These are phyloP conservation scores for Onygena corvina DNA, from an alignment of 2,329 filamentous ascomycete genomes.

Conservation along the genomic window DNA sequence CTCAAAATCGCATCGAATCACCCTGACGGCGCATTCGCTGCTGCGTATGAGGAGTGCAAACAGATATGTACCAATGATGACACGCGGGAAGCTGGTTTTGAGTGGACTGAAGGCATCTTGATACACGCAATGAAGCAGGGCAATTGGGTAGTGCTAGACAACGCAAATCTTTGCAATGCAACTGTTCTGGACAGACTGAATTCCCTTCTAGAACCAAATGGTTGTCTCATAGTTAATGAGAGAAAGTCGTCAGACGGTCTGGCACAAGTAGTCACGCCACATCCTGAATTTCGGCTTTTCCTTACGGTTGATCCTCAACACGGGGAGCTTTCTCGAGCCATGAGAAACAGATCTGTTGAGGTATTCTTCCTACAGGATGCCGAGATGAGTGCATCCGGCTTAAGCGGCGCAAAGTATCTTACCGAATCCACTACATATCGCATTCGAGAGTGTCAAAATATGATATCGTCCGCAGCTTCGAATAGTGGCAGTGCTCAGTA, in stretches of 20 bases:
- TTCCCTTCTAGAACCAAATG: conserved; percentile 82
- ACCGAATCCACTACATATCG: conserved; percentile 32
- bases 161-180: conserved; percentile 91
- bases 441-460: conserved; percentile 26
- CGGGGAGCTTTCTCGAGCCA: conserved; percentile 86
- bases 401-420: conserved; percentile 25
- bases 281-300: conserved; percentile 82
- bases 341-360: conserved; percentile 90
- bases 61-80: conserved; percentile 42
- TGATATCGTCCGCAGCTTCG: conserved; percentile 13
- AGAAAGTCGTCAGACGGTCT: conserved; percentile 73
- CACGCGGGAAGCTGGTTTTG: conserved; percentile 68
- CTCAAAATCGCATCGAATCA: conserved; percentile 32
- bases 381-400: conserved; percentile 11
- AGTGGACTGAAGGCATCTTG: conserved; percentile 90
- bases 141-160: conserved; percentile 88
- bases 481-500: conserved; percentile 15
- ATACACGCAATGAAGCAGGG: conserved; percentile 76
- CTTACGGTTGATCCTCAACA: conserved; percentile 84
- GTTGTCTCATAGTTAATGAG: conserved; percentile 81
- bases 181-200: conserved; percentile 91
- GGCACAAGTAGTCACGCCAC: conserved; percentile 66
- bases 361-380: conserved; percentile 54
- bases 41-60: conserved; percentile 40
- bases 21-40: conserved; percentile 37